Base-by-base conservation (phyloP, 768 basidiomycete genomes). In the Rhodotorula kratochvilovae region DNA sequence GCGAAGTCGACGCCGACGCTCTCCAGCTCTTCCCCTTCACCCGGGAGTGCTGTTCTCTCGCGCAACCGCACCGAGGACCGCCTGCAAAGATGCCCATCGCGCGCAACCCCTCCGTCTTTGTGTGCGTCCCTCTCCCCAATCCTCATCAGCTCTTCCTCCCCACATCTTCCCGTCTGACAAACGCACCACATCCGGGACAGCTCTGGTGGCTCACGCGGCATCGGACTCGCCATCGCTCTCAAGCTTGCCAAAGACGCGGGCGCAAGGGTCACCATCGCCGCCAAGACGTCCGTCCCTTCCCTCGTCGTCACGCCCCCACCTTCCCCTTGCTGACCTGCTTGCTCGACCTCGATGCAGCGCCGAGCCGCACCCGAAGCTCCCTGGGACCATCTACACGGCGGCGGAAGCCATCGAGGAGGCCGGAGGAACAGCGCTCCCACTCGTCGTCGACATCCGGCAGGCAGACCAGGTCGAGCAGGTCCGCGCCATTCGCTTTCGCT, bases 351-450 rank as follows among this genome's bases (percentile, higher is more conserved):
- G 25, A 23, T 16, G 17, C 66, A 67, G 66, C 23, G 66, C 61
- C 16, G 46, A 42, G 6, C 53, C 67, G 15, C 67, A 68, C n/a
- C 67, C 67, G 19, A 63, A 56, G 53, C 67, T 68, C 3, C 67
- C 67, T 13, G 67, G 67, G 2, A 68, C 67, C 10, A 68, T 68
- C 46, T 53, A 68, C 67, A 68, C 67, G 1, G 67, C 67, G 0
- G 67, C 67, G 5, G 53, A 43, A 25, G 67, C 61, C 21, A 57
- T 68, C 15, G 67, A 62, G 19, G 19, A 48, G 25, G 67, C 67
- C 0, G 67, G 67, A 19, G 67, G 67, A 0, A 57, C 42, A 8
- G 67, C 67, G 2, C 54, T 68, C 3, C 60, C 67, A 0, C 67
- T 68, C 27, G 51, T 62, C 23, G 61, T 68, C 56, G 67, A 68